Evolutionary conservation across 352 stramenopile genomes (phyloP), one percentile per base, ranked within the genome.

Genomic region (Globisporangium barbulae): DNA sequence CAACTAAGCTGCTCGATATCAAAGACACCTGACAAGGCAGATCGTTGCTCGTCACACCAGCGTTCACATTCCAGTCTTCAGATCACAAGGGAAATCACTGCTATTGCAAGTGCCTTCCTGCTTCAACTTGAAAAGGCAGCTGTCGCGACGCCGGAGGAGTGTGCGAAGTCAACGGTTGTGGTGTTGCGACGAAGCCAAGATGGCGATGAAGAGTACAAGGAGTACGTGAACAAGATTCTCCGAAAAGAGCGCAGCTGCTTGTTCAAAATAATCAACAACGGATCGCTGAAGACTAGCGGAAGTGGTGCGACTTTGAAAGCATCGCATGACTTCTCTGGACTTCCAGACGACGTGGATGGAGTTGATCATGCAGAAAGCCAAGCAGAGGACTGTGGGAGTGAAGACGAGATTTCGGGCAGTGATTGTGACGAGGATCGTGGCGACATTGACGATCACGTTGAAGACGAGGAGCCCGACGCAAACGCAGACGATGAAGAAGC

Each of bases 171-270:
- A 5, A 17, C 35, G 6, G 21, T 35, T 15, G 17, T 31, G 0
- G 15, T 50, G 6, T 21, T 56, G 8, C n/a, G 22, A 48, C 30
- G 31, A 15, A 39, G 17, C 30, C 65, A 63, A 22, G 56, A 70
- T 30, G 76, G 67, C 25, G 74, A 81, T 52, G 53, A 45, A 6
- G 72, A 76, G 10, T 85, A 81, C 41, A 63, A 72, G 2, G 61
- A 70, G 19, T 85, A 78, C 50, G 65, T 82, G 17, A 61, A 65
- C 17, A 63, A 48, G 13, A n/a, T 77, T 6, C 35, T 76, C 47
- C 65, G 63, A 15, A 64, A 60, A 47, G 75, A 79, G 42, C 61
- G 57, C 9, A 69, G 58, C 21, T 81, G 63, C 30, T 68, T 70
- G 56, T 80, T 72, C 42, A 78, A 78, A 58, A 33, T 54, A 8